phyloP scores from a whole-genome alignment of 495 filamentous ascomycete species.

The Penicillium canescens region DNA sequence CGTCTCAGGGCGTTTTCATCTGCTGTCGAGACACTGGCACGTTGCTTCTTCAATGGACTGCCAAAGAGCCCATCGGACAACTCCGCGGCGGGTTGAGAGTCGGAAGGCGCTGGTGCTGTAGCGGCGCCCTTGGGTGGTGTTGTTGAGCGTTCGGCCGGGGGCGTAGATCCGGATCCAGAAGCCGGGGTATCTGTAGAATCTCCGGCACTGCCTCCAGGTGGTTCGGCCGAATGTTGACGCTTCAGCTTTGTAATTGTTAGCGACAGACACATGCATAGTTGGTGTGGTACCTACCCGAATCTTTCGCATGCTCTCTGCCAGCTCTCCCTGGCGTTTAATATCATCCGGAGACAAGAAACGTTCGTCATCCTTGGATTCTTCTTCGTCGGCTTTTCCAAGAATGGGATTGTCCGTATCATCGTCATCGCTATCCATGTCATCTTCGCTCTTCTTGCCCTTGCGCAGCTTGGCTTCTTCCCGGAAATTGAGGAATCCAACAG shows the following conservation, averaged over 20 bases:
- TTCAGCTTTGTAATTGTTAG: conserved; percentile 66
- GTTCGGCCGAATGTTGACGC: conserved; percentile 88
- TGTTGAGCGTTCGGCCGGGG: conserved; percentile 39
- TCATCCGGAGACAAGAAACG: conserved; percentile 71
- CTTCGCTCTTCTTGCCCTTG: conserved; percentile 46
- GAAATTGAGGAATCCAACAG: conserved; percentile 88
- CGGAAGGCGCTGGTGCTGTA: conserved; percentile 21
- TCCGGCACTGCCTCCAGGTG: conserved; percentile 51
- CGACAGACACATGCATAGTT: not conserved
- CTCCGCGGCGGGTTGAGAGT: conserved; percentile 31
- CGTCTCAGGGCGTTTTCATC: conserved; percentile 56
- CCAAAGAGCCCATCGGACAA: conserved; percentile 57
- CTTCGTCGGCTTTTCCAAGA: conserved; percentile 65
- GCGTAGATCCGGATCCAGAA: conserved; percentile 35
- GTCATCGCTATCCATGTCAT: conserved; percentile 68
- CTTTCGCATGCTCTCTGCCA: conserved; percentile 86
- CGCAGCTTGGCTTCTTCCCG: conserved; percentile 63
- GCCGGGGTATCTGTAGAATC: conserved; percentile 46
- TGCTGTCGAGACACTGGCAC: conserved; percentile 65
- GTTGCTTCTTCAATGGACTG: conserved; percentile 82
- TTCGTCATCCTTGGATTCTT: conserved; percentile 70
- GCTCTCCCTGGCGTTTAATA: conserved; percentile 75
- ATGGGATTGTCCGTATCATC: conserved; percentile 58
- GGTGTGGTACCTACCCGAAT: conserved; percentile 70
- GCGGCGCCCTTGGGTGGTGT: conserved; percentile 37